Evolutionary conservation across 352 stramenopile genomes (phyloP), one percentile per base, ranked within the genome.

Genomic region (Pseudoperonospora humuli): DNA sequence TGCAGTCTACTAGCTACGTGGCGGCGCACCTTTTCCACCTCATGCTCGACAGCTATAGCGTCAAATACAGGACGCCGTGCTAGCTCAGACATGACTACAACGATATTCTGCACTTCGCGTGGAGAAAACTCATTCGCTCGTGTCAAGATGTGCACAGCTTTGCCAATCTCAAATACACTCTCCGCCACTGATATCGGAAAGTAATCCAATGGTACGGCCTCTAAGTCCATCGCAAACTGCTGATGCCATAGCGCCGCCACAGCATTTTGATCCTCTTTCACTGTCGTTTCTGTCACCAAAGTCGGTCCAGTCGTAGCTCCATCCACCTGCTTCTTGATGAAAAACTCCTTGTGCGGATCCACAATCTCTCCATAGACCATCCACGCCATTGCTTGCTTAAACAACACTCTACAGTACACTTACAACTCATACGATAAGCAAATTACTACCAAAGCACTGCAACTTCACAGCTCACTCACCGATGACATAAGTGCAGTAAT

Each of bases 351-450:
- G 35, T 70, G 74, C 29, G 79, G 79, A 19, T 92, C 79, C 7
- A 84, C 47, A 21, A 87, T 61, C 20, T 85, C 69, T 3, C 73
- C 73, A 34, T 83, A 76, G 7, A 84, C 38, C 64, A 92, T 86
- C 76, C 76, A 92, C 37, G 72, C 60, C n/a, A 88, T 39, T n/a
- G 89, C 84, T 27, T 92, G 79, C 45, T 85, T 82, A 23, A 73
- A 87, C 18, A 88, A 39, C 3, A 89, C 70, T 13, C 70, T 85
- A 50, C 37, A 32, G 3, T 5, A 15, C 26, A 28, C 0, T 6
- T 9, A 34, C 15, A 43, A 11, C 38, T 1, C 7, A 23, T 7
- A 38, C 3, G 5, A 14, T n/a, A 38, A 25, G 25, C 15, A 29
- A 43, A 21, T 26, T 37, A 40, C 5, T 19, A 28, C 5, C 11